Evolutionary conservation across 2,329 filamentous ascomycete species (phyloP).

Genomic region (Scedosporium boydii): DNA sequence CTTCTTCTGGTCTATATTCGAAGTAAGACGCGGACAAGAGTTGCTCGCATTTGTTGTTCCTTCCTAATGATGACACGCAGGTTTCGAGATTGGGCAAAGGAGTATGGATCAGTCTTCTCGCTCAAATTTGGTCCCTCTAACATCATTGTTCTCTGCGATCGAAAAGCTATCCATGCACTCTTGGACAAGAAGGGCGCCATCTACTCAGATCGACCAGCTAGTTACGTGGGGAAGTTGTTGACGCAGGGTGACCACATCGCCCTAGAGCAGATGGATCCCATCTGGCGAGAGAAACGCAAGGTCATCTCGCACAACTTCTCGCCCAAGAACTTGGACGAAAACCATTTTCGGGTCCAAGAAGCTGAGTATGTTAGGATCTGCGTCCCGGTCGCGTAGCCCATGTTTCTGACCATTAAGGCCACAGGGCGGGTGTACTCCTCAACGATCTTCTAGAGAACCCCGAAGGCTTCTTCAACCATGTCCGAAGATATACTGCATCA

Average conservation of each 20-base stretch:
- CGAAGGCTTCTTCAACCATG: background rate
- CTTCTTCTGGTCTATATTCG: conserved; percentile 10
- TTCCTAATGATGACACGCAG: conserved; percentile 10
- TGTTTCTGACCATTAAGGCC: background rate
- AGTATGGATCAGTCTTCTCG: conserved; percentile 26
- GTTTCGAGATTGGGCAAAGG: conserved; percentile 24
- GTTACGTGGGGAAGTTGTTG: conserved; percentile 21
- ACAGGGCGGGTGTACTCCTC: background rate
- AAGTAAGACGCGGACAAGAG: background rate
- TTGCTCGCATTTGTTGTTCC: no score
- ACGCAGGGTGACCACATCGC: conserved; percentile 30
- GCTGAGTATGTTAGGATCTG: conserved; percentile 23
- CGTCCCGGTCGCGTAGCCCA: background rate
- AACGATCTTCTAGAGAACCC: background rate
- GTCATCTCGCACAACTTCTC: conserved; percentile 31
- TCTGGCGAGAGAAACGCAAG: conserved; percentile 31
- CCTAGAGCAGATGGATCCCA: conserved; percentile 24
- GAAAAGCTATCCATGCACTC: conserved; percentile 25
- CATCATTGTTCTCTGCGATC: conserved; percentile 26
- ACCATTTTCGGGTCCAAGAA: conserved; percentile 28
- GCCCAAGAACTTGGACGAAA: conserved; percentile 28
- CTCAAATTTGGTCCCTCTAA: conserved; percentile 28
- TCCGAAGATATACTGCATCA: background rate
- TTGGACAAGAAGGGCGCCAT: conserved; percentile 29
- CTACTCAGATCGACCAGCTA: conserved; percentile 27